Evolutionary conservation across 805 yeast species (phyloP).

Genomic region (Dipodascus albidus): DNA sequence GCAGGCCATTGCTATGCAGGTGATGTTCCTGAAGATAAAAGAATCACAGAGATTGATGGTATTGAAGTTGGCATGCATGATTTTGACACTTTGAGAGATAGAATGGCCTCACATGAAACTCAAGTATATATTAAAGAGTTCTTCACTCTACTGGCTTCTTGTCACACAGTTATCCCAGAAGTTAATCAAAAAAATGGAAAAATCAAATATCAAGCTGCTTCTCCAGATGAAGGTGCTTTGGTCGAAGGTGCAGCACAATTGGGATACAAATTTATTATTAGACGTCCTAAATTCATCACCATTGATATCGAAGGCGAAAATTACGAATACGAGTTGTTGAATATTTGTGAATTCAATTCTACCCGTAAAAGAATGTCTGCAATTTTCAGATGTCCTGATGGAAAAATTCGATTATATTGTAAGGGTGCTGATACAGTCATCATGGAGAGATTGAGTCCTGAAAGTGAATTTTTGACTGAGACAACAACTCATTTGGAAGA

Average conservation of each 20-base stretch:
- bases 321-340: constrained; percentile 62
- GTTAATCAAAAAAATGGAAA: constrained; percentile 31
- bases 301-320: constrained; percentile 45
- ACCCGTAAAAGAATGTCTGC: constrained; percentile 98
- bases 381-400: constrained; percentile 88
- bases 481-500: constrained; percentile 86
- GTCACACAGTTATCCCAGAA: constrained; percentile 98
- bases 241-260: constrained; percentile 91
- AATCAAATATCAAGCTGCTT: constrained; percentile 94
- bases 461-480: constrained; percentile 69
- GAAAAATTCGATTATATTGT: constrained; percentile 73
- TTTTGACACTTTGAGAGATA: constrained; percentile 46
- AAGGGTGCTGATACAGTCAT: constrained; percentile 98
- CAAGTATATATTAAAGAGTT: constrained; percentile 55
- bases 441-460: constrained; percentile 61
- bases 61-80: constrained; percentile 69
- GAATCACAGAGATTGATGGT: constrained; percentile 64
- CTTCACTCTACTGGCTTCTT: constrained; percentile 72
- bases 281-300: constrained; percentile 75
- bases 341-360: constrained; percentile 93
- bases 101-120: constrained; percentile 29
- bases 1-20: constrained; percentile 85
- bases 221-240: constrained; percentile 98
- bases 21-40: constrained; percentile 83
- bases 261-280: constrained; percentile 73